These are phyloP conservation scores for Monilinia vaccinii-corymbosi DNA, from an alignment of 2,329 filamentous ascomycete genomes.

Conservation along the genomic window DNA sequence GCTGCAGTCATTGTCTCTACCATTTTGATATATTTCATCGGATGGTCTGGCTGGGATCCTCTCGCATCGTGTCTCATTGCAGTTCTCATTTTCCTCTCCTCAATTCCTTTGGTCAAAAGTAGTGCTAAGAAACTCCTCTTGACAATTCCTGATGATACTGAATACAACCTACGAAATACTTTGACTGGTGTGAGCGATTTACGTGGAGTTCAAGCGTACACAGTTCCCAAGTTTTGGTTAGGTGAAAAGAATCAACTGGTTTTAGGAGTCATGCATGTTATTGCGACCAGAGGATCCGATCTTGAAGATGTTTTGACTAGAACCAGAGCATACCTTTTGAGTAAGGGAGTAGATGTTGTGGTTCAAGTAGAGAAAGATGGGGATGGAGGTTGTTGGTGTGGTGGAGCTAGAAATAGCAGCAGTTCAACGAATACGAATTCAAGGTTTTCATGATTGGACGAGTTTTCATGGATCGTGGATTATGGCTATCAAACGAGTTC, in stretches of 20 bases:
- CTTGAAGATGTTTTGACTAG: conserved; percentile 76
- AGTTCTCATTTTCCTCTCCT: conserved; percentile 84
- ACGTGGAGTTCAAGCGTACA: conserved; percentile 76
- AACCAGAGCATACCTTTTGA: conserved; percentile 61
- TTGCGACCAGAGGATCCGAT: conserved; percentile 62
- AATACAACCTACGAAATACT: conserved; percentile 81
- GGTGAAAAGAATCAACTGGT: conserved; percentile 60
- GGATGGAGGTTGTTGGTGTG: conserved; percentile 56
- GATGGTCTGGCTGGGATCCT: conserved; percentile 92
- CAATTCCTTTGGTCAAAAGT: conserved; percentile 76
- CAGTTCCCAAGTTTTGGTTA: conserved; percentile 86
- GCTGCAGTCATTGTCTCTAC: conserved; percentile 92
- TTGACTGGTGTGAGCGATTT: conserved; percentile 75
- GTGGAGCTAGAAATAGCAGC: conserved; percentile 15
- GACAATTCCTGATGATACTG: conserved; percentile 72
- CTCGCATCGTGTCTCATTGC: conserved; percentile 91
- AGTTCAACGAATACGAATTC: conserved; percentile 2
- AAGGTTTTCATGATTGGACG: conserved; percentile 8
- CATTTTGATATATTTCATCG: conserved; percentile 73
- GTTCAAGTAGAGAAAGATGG: conserved; percentile 84
- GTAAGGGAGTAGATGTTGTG: conserved; percentile 68
- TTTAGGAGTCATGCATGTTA: conserved; percentile 78
- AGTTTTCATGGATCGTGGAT: too few relatives aligned
- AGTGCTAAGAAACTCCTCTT: conserved; percentile 77
- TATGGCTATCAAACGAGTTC: too few relatives aligned